phyloP scores from a whole-genome alignment of 2,329 filamentous ascomycete species.

The Cladosporium sp. region DNA sequence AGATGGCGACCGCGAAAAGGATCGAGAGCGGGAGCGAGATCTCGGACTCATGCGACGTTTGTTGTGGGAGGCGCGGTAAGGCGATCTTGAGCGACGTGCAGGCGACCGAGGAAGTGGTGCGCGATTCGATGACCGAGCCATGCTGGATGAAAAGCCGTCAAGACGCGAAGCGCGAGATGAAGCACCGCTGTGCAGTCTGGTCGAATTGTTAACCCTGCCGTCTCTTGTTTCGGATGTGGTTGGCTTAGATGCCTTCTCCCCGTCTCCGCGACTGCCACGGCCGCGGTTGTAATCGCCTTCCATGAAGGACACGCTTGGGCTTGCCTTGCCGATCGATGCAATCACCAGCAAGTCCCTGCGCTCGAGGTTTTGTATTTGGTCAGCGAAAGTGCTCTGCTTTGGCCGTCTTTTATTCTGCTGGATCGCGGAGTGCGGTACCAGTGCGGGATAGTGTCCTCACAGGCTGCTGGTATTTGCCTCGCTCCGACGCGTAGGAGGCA shows the following conservation, averaged over 20 bases:
- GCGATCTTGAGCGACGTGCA: conserved; percentile 43
- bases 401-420: conserved; percentile 7
- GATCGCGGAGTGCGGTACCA: conserved; percentile 21
- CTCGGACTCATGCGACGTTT: conserved; percentile 39
- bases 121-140: conserved; percentile 29
- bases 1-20: conserved; percentile 26
- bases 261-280: conserved; percentile 56
- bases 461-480: conserved; percentile 17
- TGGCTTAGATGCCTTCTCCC: conserved; percentile 82
- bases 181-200: conserved; percentile 54
- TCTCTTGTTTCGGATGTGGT: conserved; percentile 61
- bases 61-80: conserved; percentile 31
- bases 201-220: conserved; percentile 84
- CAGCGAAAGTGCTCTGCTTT: conserved; percentile 21
- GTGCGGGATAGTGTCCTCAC: conserved; percentile 25
- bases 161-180: conserved; percentile 28
- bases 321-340: conserved; percentile 29
- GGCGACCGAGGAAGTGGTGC: conserved; percentile 18
- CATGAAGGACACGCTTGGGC: conserved; percentile 54
- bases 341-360: conserved; percentile 15
- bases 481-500: too few species aligned
- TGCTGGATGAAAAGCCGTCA: conserved; percentile 16
- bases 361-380: conserved; percentile 16
- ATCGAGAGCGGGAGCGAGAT: conserved; percentile 44
- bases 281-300: conserved; percentile 74